These are phyloP conservation scores for Daldinia concentrica DNA, from an alignment of 495 filamentous ascomycete genomes.

Conservation along the genomic window DNA sequence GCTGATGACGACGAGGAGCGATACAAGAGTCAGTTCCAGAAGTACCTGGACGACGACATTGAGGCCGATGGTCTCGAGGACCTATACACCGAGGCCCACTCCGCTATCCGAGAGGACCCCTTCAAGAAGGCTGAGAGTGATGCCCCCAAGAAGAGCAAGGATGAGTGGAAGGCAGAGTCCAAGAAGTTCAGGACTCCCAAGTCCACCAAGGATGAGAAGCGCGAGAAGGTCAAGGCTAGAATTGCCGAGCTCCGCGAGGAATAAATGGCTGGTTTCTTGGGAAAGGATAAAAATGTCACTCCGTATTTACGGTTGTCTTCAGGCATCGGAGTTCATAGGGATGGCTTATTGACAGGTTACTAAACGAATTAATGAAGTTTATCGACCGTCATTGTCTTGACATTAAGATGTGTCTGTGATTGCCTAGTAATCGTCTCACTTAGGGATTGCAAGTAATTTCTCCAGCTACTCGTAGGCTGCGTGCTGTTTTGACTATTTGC, in stretches of 20 bases:
- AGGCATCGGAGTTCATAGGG: slow-evolving; percentile 49
- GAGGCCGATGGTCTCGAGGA: slow-evolving; percentile 99
- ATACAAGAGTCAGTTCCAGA: slow-evolving; percentile 95
- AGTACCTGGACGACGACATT: slow-evolving; percentile 95
- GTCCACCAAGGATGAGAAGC: slow-evolving; percentile 81
- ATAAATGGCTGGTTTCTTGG: slow-evolving; percentile 44
- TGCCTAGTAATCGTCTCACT: background rate
- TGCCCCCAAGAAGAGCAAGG: slow-evolving; percentile 88
- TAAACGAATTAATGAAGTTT: slow-evolving; percentile 49
- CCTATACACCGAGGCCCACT: slow-evolving; percentile 92
- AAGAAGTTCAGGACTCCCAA: slow-evolving; percentile 83
- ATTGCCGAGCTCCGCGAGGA: slow-evolving; percentile 75
- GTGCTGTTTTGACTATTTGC: background rate
- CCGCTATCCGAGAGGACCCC: slow-evolving; percentile 96
- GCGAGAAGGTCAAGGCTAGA: slow-evolving; percentile 82
- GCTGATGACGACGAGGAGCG: slow-evolving; percentile 99
- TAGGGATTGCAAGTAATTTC: background rate
- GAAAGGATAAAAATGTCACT: slow-evolving; percentile 43
- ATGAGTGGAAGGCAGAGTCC: slow-evolving; percentile 94
- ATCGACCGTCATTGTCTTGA: slow-evolving; percentile 45
- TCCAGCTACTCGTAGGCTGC: background rate
- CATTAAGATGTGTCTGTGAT: slow-evolving; percentile 20
- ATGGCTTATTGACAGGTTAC: slow-evolving; percentile 45
- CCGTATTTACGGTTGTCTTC: slow-evolving; percentile 46
- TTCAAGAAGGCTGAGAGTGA: slow-evolving; percentile 91